phyloP scores from a whole-genome alignment of 176 grass and related monocot genomes.

The maize (Zea mays) region Zm-B73-REFERENCE-NAM-5.0 NC_050105.1:138941501-138942000 shows the following conservation, averaged over 20 bases:
- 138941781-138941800: not conserved
- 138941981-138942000: conserved; percentile 34
- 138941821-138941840: not conserved
- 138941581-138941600: not conserved
- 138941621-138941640: not conserved
- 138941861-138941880: conserved; percentile 2
- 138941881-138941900: not conserved
- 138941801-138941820: not conserved
- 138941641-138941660: not conserved
- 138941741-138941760: conserved; percentile 17
- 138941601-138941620: not conserved
- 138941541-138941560: not conserved
- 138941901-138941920: conserved; percentile 10
- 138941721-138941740: not conserved
- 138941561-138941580: not conserved
- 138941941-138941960: conserved; percentile 4
- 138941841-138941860: not conserved
- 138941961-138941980: not conserved
- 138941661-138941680: not conserved
- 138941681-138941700: not conserved
- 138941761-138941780: not conserved
- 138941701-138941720: not conserved
- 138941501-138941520: conserved; percentile 65
- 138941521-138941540: conserved; percentile 92
- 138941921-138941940: not conserved